Conservation (phyloP, 306 rosid species). For the Crataegus laevigata region DNA sequence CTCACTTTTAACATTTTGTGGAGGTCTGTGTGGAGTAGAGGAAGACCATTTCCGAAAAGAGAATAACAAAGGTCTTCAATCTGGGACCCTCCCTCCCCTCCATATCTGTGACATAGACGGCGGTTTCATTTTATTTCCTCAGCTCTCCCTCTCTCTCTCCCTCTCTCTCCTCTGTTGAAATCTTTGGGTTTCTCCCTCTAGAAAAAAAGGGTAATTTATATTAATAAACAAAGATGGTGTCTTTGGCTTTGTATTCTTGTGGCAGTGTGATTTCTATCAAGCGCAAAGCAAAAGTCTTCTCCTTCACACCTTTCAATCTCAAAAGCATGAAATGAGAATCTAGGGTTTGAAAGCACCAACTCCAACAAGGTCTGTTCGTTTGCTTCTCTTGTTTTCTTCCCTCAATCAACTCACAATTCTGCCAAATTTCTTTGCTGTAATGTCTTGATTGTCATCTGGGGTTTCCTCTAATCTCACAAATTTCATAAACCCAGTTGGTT, state of each 20-base stretch:
- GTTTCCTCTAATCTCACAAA: not conserved
- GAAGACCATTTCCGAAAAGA: slow-evolving; percentile 16
- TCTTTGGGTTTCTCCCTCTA: slow-evolving; percentile 7
- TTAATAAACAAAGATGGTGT: slow-evolving; percentile 36
- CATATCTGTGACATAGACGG: slow-evolving; percentile 79
- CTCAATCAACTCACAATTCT: slow-evolving; percentile 15
- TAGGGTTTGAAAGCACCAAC: slow-evolving; percentile 70
- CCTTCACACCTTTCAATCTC: slow-evolving; percentile 73
- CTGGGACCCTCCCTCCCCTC: slow-evolving; percentile 44
- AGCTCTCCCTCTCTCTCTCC: slow-evolving; percentile 1
- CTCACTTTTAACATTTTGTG: not conserved
- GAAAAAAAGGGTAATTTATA: not conserved
- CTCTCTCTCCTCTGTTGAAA: not conserved
- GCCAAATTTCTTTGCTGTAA: slow-evolving; percentile 8
- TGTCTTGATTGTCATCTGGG: slow-evolving; percentile 20
- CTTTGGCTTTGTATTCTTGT: slow-evolving; percentile 56
- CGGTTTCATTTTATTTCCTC: slow-evolving; percentile 51
- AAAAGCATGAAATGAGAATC: slow-evolving; percentile 59
- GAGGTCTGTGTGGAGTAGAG: not conserved
- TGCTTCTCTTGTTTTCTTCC: slow-evolving; percentile 26
- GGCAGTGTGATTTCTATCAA: slow-evolving; percentile 52
- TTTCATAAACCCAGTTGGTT: slow-evolving; percentile 21
- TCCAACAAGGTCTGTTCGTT: slow-evolving; percentile 56
- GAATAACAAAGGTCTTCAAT: slow-evolving; percentile 64
- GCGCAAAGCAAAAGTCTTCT: slow-evolving; percentile 53